These are phyloP conservation scores for Solanum neorickii DNA, from an alignment of 257 asterid species.

Conservation along the genomic window DNA sequence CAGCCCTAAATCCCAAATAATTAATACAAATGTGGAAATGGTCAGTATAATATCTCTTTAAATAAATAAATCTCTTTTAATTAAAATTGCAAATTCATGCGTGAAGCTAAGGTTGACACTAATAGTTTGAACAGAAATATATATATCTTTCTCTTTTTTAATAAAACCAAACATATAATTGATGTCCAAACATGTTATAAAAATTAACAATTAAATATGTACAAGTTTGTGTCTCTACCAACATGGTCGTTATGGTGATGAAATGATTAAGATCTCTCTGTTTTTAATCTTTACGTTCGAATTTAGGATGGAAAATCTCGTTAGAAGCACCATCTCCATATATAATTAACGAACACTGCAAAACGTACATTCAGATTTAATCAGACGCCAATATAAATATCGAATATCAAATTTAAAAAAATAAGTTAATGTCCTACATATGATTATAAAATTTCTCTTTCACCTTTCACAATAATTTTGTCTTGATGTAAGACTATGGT, in stretches of 20 bases:
- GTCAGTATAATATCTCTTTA: not conserved
- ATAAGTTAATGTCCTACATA: too few relatives aligned
- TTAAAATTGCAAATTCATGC: not conserved
- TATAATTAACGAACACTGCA: not conserved
- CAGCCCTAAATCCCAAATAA: not conserved
- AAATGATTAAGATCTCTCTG: not conserved
- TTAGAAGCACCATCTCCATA: too few relatives aligned
- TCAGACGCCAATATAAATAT: too few relatives aligned
- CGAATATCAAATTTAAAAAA: too few relatives aligned
- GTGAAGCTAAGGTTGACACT: slow-evolving; percentile 5
- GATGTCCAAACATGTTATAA: not conserved
- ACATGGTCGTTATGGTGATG: not conserved
- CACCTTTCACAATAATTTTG: not conserved
- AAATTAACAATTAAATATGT: not conserved
- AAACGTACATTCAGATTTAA: too few relatives aligned
- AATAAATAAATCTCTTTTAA: not conserved
- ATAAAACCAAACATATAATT: not conserved
- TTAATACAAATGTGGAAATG: not conserved
- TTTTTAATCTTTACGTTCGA: too few relatives aligned
- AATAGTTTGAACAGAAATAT: not conserved
- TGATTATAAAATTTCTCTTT: not conserved
- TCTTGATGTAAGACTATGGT: slow-evolving; percentile 28
- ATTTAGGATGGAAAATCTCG: too few relatives aligned
- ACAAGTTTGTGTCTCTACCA: not conserved
- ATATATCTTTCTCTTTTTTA: not conserved